Conservation (phyloP, 768 basidiomycete species). For the Mycena belliarum region DNA sequence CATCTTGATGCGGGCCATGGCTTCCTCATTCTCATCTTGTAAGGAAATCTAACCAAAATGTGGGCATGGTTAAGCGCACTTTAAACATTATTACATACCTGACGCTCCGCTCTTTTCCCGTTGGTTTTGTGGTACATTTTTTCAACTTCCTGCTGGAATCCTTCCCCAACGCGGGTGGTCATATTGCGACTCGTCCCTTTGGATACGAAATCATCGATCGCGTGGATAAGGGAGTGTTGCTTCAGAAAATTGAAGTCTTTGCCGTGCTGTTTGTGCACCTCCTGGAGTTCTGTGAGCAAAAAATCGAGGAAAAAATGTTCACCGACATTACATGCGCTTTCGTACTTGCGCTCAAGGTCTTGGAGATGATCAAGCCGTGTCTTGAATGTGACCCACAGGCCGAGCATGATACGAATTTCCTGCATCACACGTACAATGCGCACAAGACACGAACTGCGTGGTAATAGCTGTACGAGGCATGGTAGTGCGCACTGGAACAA, state of each 20-base stretch:
- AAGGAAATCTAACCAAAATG: neutral
- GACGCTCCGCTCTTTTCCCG: constrained; percentile 12
- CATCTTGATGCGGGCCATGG: constrained; percentile 1
- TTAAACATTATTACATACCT: neutral
- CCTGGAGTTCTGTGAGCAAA: neutral
- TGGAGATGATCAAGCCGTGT: neutral
- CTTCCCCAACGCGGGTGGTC: constrained; percentile 17
- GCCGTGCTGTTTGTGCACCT: neutral
- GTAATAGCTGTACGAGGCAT: constrained; percentile 3
- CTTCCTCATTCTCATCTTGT: neutral
- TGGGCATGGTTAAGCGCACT: neutral
- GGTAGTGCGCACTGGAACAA: neutral
- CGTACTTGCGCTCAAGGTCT: neutral
- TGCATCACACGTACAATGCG: neutral
- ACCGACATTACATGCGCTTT: neutral
- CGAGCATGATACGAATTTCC: neutral
- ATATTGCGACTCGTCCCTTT: constrained; percentile 13
- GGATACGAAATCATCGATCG: neutral
- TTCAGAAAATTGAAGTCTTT: constrained; percentile 3
- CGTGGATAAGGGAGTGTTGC: constrained; percentile 12
- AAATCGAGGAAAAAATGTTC: neutral
- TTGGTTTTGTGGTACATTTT: constrained; percentile 5
- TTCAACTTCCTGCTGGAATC: constrained; percentile 10
- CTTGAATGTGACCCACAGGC: neutral
- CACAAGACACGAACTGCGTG: neutral